phyloP scores from a whole-genome alignment of 2,329 filamentous ascomycete species.

The Tricladium varicosporioides region DNA sequence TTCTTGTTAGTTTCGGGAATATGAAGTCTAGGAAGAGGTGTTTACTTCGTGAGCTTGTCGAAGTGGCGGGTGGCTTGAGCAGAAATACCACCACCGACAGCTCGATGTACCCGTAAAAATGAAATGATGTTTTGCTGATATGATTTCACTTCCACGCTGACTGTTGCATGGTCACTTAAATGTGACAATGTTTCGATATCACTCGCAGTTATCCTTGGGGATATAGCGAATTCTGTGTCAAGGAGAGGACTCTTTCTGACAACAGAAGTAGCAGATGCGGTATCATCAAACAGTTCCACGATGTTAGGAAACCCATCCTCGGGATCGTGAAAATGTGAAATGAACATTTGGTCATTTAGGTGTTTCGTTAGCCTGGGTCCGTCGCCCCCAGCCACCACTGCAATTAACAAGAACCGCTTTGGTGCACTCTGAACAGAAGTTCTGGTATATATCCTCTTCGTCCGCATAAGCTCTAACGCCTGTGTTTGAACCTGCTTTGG shows the following conservation, averaged over 20 bases:
- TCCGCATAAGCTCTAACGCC: conserved; percentile 73
- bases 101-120: conserved; percentile 85
- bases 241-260: conserved; percentile 29
- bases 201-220: conserved; percentile 27
- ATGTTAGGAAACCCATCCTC: conserved; percentile 72
- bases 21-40: neutral
- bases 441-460: conserved; percentile 72
- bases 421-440: conserved; percentile 73
- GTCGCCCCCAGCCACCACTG: conserved; percentile 58
- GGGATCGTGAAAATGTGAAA: conserved; percentile 80
- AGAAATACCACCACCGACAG: conserved; percentile 74
- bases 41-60: conserved; percentile 59
- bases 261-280: conserved; percentile 32
- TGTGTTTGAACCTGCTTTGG: conserved; percentile 80
- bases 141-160: conserved; percentile 74
- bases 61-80: conserved; percentile 79
- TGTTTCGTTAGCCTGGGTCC: conserved; percentile 52
- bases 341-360: conserved; percentile 79
- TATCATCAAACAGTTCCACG: conserved; percentile 53
- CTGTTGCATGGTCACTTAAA: conserved; percentile 55
- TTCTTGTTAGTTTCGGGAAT: conserved; percentile 28
- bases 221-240: conserved; percentile 14
- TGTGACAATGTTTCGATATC: conserved; percentile 37
- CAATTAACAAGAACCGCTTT: conserved; percentile 76
- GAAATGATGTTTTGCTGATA: conserved; percentile 87